Percentiles rank a stretch among this genome's conserved stretches.
Conservation (phyloP, 1,139 yeast genomes). For the Nadsonia commutata region DNA sequence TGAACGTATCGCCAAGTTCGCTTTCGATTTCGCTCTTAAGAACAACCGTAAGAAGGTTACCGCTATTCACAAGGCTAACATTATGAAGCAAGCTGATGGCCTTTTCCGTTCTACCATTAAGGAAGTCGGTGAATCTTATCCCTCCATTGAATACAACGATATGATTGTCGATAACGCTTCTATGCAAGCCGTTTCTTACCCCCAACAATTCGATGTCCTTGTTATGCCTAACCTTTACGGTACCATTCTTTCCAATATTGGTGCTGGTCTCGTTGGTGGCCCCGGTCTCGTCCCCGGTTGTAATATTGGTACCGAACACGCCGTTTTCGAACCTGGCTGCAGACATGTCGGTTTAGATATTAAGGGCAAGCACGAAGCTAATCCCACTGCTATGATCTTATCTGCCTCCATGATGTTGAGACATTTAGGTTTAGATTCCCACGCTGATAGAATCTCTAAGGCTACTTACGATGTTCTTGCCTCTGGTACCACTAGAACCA, state of each 20-base stretch:
- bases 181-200: conserved; percentile 97
- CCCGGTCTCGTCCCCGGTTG: conserved; percentile 99
- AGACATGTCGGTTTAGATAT: conserved; percentile 98
- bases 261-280: conserved; percentile 97
- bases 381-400: conserved; percentile 95
- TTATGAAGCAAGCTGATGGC: conserved; percentile 98
- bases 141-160: conserved; percentile 70
- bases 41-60: conserved; percentile 88
- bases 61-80: conserved; percentile 97
- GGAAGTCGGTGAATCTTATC: conserved; percentile 81
- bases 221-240: conserved; percentile 98
- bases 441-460: conserved; percentile 73
- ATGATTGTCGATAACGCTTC: conserved; percentile 98
- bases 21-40: conserved; percentile 87
- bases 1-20: conserved; percentile 94
- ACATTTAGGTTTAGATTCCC: conserved; percentile 75
- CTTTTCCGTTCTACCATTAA: conserved; percentile 89
- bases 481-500: conserved; percentile 68
- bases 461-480: conserved; percentile 85
- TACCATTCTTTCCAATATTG: conserved; percentile 90
- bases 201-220: conserved; percentile 94
- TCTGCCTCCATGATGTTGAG: conserved; percentile 85
- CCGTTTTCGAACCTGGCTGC: conserved; percentile 98
- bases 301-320: conserved; percentile 93
- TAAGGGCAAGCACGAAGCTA: conserved; percentile 86